A percentile compares a stretch with the other conserved stretches of the same genome.
Conservation (phyloP, 2,329 filamentous ascomycete species). For the Trichoderma arundinaceum region DNA sequence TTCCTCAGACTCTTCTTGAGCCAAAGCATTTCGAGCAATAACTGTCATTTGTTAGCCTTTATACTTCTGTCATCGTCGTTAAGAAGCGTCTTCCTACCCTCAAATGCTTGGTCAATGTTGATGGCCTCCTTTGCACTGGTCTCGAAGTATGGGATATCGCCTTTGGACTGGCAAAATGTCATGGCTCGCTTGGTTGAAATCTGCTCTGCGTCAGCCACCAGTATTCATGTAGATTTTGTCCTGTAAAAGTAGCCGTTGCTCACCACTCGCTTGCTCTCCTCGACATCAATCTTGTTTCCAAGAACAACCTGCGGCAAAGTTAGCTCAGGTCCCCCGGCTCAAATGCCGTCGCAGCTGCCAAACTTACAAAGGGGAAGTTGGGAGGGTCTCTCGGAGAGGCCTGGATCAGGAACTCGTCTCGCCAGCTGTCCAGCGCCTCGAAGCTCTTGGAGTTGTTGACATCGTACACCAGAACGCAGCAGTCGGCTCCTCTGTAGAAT, state of each 20-base stretch:
- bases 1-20: slow-evolving; percentile 96
- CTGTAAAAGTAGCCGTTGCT: slow-evolving; percentile 38
- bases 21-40: slow-evolving; percentile 92
- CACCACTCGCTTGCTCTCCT: slow-evolving; percentile 94
- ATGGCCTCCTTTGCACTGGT: slow-evolving; percentile 98
- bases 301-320: slow-evolving; percentile 73
- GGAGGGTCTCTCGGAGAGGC: slow-evolving; percentile 95
- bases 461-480: slow-evolving; percentile 96
- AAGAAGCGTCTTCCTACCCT: slow-evolving; percentile 55
- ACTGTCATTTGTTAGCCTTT: slow-evolving; percentile 58
- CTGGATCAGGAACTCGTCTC: slow-evolving; percentile 97
- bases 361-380: slow-evolving; percentile 88
- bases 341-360: too few species aligned
- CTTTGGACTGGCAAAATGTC: slow-evolving; percentile 97
- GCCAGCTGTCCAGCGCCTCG: slow-evolving; percentile 96
- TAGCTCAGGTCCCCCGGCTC: slow-evolving; percentile 26
- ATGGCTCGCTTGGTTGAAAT: slow-evolving; percentile 95
- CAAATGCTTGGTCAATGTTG: slow-evolving; percentile 86
- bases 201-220: slow-evolving; percentile 48
- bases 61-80: neutral
- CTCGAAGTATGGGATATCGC: slow-evolving; percentile 98
- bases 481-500: slow-evolving; percentile 97
- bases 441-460: slow-evolving; percentile 99
- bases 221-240: neutral
- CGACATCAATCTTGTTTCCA: slow-evolving; percentile 98